These are phyloP conservation scores for Colletotrichum abscissum DNA, from an alignment of 2,329 filamentous ascomycete genomes.

Conservation along the genomic window DNA sequence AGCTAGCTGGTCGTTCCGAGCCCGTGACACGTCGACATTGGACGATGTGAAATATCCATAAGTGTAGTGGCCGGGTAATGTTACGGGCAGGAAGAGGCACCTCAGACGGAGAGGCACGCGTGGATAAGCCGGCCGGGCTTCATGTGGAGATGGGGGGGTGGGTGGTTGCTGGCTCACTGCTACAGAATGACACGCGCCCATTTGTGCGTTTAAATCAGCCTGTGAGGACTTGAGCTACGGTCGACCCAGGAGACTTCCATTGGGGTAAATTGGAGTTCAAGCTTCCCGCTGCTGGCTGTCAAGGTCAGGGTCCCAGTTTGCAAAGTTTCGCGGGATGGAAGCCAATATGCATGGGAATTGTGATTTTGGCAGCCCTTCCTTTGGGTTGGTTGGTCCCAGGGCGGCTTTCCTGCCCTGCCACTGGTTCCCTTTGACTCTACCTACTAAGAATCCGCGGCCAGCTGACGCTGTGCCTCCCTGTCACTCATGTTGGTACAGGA, in stretches of 20 bases:
- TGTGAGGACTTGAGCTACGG: neutral
- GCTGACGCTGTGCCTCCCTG: neutral
- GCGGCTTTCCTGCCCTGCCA: conserved; percentile 29
- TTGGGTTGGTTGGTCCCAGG: neutral
- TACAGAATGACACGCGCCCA: conserved; percentile 28
- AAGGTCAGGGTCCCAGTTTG: neutral
- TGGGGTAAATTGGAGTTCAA: conserved; percentile 21
- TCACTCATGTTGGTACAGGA: neutral
- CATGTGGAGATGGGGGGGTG: neutral
- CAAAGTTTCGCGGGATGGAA: conserved; percentile 8
- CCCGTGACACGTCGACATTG: neutral
- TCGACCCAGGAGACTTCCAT: conserved; percentile 7
- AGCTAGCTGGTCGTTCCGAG: neutral
- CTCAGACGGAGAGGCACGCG: neutral
- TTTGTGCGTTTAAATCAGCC: conserved; percentile 37
- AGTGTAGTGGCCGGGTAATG: conserved; percentile 23
- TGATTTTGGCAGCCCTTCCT: neutral
- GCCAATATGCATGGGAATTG: neutral
- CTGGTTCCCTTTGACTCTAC: conserved; percentile 6
- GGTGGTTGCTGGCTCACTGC: neutral
- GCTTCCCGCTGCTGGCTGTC: neutral
- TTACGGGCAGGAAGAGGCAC: neutral
- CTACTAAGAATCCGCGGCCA: neutral
- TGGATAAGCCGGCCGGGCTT: conserved; percentile 1
- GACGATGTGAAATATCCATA: conserved; percentile 16